A percentile compares a stretch with the other conserved stretches of the same genome.
Conservation (phyloP, 768 basidiomycete species). For the Baorangia bicolor region DNA sequence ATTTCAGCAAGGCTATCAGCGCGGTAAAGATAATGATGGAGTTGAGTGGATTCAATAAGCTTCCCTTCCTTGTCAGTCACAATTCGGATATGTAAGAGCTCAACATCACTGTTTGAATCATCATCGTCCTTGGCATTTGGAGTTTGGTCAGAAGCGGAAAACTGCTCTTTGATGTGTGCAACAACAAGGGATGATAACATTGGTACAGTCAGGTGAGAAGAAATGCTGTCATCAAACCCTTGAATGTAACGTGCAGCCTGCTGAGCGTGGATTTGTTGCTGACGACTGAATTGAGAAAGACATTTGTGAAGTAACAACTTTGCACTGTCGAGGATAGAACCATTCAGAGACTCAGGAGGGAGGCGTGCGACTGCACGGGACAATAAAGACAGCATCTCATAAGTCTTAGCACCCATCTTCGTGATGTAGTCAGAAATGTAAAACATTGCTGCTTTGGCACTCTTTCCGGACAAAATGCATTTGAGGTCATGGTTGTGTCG, state of each 20-base stretch:
- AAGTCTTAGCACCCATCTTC: slow-evolving; percentile 29
- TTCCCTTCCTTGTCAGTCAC: too few relatives aligned
- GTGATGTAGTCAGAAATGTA: slow-evolving; percentile 39
- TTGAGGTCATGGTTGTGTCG: slow-evolving; percentile 37
- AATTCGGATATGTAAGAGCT: too few relatives aligned
- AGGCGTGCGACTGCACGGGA: slow-evolving; percentile 22
- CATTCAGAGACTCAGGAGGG: too few relatives aligned
- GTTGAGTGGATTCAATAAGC: too few relatives aligned
- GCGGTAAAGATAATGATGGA: too few relatives aligned
- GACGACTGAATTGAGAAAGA: slow-evolving; percentile 26
- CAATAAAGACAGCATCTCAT: slow-evolving; percentile 24
- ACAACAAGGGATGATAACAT: neutral
- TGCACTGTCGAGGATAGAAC: too few relatives aligned
- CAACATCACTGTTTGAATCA: too few relatives aligned
- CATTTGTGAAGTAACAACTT: slow-evolving; percentile 33
- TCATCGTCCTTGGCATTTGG: too few relatives aligned
- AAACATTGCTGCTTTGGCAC: slow-evolving; percentile 37
- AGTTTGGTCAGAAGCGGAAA: too few relatives aligned
- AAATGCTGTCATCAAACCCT: slow-evolving; percentile 17
- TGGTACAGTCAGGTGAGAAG: neutral
- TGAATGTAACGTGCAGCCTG: slow-evolving; percentile 34
- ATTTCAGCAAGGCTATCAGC: too few relatives aligned
- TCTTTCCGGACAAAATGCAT: slow-evolving; percentile 34
- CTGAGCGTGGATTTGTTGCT: slow-evolving; percentile 37
- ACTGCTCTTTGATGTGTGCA: neutral